phyloP scores from a whole-genome alignment of 2,329 filamentous ascomycete genomes.

The Aspergillus intermedius region DNA sequence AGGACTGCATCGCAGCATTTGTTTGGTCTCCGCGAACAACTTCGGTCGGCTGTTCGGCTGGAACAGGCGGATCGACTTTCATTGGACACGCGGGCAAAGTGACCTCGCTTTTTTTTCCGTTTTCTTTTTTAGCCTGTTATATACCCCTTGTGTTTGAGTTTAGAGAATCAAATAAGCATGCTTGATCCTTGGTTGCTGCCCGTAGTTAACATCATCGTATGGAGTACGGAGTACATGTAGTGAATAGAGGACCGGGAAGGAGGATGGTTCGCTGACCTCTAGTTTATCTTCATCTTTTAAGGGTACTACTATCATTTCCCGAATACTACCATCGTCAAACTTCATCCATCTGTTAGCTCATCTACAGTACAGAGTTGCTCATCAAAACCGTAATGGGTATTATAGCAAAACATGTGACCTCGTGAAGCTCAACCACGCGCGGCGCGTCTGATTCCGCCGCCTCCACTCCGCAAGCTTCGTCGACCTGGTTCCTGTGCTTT shows the following conservation, averaged over 20 bases:
- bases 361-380: too few species aligned
- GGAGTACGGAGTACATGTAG: too few species aligned
- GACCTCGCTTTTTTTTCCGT: conserved; percentile 12
- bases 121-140: conserved; percentile 7
- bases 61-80: conserved; percentile 52
- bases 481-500: background rate
- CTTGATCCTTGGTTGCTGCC: too few species aligned
- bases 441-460: conserved; percentile 14
- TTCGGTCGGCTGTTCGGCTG: conserved; percentile 52
- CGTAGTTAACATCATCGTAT: too few species aligned
- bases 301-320: too few species aligned
- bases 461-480: conserved; percentile 1
- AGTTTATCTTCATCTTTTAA: too few species aligned
- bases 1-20: conserved; percentile 51
- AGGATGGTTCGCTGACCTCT: too few species aligned
- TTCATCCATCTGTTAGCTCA: too few species aligned
- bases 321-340: too few species aligned
- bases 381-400: background rate
- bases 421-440: conserved; percentile 23
- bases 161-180: too few species aligned
- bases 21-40: conserved; percentile 46
- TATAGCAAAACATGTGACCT: conserved; percentile 31
- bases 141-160: conserved; percentile 4
- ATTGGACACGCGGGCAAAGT: conserved; percentile 56
- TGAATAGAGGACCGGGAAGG: too few species aligned